Conservation (phyloP, 108 stramenopile genomes). For the Cyclotella distinguenda region DNA sequence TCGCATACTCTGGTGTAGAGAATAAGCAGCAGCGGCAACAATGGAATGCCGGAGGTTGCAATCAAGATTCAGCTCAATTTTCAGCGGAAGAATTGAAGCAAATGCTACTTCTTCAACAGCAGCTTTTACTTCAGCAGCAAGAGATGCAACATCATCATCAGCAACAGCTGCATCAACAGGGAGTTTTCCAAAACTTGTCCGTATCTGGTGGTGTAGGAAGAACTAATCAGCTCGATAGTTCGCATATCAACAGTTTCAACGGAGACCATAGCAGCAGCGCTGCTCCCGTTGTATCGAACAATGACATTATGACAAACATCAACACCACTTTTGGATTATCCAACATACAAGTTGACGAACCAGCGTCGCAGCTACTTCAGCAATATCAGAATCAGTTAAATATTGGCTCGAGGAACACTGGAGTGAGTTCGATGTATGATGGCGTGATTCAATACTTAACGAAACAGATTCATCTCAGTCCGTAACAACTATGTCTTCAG, state of each 20-base stretch:
- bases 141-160: constrained; percentile 15
- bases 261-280: background rate
- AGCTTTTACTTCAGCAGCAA: constrained; percentile 27
- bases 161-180: constrained; percentile 19
- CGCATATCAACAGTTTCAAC: constrained; percentile 10
- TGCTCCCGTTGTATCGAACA: no score
- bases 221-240: constrained; percentile 28
- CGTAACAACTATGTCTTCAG: constrained; percentile 1
- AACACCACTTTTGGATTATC: constrained; percentile 9
- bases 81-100: constrained; percentile 29
- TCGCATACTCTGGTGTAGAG: background rate
- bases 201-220: constrained; percentile 3
- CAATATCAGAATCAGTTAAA: constrained; percentile 24
- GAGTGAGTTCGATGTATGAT: background rate
- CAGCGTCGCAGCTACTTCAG: constrained; percentile 16
- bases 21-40: constrained; percentile 25
- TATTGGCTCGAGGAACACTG: background rate
- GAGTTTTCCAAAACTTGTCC: constrained; percentile 17
- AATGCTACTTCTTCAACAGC: constrained; percentile 33
- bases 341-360: constrained; percentile 5
- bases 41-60: constrained; percentile 3
- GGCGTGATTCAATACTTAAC: background rate
- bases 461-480: background rate
- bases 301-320: background rate
- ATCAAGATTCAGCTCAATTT: background rate